These are phyloP conservation scores for Pseudisothecium myosuroides DNA, from an alignment of 225 moss, liverwort and hornwort species.

Conservation along the genomic window DNA sequence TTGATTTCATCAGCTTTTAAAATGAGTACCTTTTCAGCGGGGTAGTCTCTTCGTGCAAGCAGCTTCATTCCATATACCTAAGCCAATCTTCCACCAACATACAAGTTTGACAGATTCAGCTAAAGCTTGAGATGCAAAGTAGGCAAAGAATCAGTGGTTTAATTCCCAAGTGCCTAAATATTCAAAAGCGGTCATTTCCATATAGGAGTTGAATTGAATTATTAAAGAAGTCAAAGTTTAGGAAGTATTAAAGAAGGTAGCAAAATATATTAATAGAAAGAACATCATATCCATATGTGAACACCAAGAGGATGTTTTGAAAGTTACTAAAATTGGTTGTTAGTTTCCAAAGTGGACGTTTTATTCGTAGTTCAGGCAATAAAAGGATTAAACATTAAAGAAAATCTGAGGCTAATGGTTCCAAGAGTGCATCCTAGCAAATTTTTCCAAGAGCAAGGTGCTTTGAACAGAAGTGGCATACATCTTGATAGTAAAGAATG, in stretches of 20 bases:
- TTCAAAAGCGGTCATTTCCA: background rate
- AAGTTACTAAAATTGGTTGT: background rate
- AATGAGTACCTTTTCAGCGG: background rate
- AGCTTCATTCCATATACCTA: constrained; percentile 35
- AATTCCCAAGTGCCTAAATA: background rate
- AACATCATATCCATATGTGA: background rate
- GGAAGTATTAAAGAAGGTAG: background rate
- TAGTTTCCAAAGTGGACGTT: background rate
- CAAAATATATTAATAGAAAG: background rate
- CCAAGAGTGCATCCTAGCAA: background rate
- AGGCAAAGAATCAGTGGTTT: background rate
- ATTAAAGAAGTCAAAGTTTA: background rate
- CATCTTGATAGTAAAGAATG: constrained; percentile 39
- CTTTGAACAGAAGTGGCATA: background rate
- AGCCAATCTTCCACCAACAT: constrained; percentile 1
- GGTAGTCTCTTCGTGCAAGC: constrained; percentile 1
- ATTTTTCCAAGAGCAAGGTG: background rate
- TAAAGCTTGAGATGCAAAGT: background rate
- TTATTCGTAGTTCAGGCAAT: background rate
- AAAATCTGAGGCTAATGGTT: background rate
- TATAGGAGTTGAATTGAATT: background rate
- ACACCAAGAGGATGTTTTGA: background rate
- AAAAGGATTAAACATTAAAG: background rate
- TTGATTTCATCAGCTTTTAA: background rate
- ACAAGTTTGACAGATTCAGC: background rate